Percentiles rank a stretch among this genome's conserved stretches.
Evolutionary conservation across 2,329 filamentous ascomycete species (phyloP).

Genomic region (Fusarium sp.): DNA sequence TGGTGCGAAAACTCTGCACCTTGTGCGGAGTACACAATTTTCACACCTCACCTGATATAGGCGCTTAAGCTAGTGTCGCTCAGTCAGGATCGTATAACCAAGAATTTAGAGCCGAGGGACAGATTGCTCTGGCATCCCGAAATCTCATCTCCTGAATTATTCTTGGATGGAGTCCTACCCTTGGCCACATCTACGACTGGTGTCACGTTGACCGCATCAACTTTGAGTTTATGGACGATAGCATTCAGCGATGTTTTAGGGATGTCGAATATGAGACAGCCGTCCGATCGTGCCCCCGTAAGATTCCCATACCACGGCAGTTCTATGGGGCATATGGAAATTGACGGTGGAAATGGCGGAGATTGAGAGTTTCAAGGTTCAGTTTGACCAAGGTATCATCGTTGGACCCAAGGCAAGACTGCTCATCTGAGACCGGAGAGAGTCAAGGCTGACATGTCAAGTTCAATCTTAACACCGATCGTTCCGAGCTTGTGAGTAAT

Average conservation of each 20-base stretch:
- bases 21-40: conserved; percentile 3
- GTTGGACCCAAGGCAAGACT: conserved; percentile 14
- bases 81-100: neutral
- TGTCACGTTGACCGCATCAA: neutral
- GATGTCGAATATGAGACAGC: neutral
- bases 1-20: neutral
- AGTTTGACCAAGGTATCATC: neutral
- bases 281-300: rapidly evolving
- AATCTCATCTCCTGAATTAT: neutral
- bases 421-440: neutral
- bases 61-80: conserved; percentile 21
- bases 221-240: neutral
- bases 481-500: neutral
- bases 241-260: neutral
- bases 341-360: conserved; percentile 10
- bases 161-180: neutral
- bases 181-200: neutral
- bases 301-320: neutral
- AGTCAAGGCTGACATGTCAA: neutral
- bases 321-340: neutral
- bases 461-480: neutral
- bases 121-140: conserved; percentile 21
- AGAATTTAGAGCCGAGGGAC: neutral
- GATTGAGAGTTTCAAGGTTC: conserved; percentile 2
- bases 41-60: conserved; percentile 14